These are phyloP conservation scores for Phytopythium oedochilum DNA, from an alignment of 352 stramenopile species.

Conservation along the genomic window DNA sequence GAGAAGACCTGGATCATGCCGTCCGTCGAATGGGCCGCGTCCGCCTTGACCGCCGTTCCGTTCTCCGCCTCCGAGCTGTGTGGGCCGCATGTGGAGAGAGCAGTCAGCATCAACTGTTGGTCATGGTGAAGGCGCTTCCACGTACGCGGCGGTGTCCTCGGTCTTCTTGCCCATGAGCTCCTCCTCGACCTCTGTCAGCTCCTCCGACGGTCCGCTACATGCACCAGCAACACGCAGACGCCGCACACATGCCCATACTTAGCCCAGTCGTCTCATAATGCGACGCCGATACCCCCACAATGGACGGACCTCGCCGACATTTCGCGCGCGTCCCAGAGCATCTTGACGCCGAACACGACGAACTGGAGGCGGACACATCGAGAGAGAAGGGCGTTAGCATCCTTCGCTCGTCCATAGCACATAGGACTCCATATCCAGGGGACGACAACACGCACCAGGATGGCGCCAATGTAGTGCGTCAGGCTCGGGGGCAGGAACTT, in stretches of 20 bases:
- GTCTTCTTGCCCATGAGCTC: constrained; percentile 83
- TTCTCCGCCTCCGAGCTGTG: constrained; percentile 19
- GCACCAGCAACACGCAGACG: not conserved
- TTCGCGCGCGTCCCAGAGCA: constrained; percentile 86
- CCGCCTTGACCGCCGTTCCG: constrained; percentile 12
- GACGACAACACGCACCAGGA: constrained; percentile 45
- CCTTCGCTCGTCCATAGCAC: no score
- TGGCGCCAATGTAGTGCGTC: constrained; percentile 95
- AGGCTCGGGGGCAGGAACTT: constrained; percentile 91
- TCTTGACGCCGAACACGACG: constrained; percentile 95
- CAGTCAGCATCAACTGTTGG: not conserved
- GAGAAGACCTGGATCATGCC: constrained; percentile 88
- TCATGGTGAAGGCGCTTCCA: not conserved
- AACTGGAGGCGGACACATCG: constrained; percentile 76
- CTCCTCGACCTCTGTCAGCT: constrained; percentile 80
- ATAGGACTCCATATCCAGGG: no score
- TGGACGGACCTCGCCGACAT: constrained; percentile 70
- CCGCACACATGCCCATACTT: not conserved
- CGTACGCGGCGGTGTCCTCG: constrained; percentile 53
- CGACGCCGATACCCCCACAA: no score
- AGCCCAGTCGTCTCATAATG: not conserved
- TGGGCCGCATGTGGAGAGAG: no score
- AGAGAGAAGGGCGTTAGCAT: no score
- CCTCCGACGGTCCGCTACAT: constrained; percentile 65
- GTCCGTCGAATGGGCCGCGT: constrained; percentile 19